These are phyloP conservation scores for Dactylellina parvicollis DNA, from an alignment of 2,329 filamentous ascomycete species.

Conservation along the genomic window DNA sequence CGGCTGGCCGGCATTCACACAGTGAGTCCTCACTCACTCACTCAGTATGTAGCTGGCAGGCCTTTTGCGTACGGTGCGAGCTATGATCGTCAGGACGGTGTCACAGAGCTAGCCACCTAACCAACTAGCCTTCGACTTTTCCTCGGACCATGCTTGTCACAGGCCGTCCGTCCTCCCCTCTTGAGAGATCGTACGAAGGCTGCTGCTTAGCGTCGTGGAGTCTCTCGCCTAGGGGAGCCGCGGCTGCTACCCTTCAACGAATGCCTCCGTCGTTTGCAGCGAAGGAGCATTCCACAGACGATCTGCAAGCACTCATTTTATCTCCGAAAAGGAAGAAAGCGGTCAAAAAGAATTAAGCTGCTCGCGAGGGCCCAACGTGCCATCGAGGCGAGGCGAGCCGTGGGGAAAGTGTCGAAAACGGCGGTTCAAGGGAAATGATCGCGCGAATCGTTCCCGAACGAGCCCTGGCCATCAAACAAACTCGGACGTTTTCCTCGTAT, in stretches of 20 bases:
- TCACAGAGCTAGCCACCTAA: too few species aligned
- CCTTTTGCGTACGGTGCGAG: too few species aligned
- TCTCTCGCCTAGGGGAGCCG: background rate
- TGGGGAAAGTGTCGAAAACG: slow-evolving; percentile 32
- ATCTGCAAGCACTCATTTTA: slow-evolving; percentile 51
- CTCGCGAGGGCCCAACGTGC: slow-evolving; percentile 27
- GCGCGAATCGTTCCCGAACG: slow-evolving; percentile 33
- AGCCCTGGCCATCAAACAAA: slow-evolving; percentile 15
- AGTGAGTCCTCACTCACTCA: too few species aligned
- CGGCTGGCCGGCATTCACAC: too few species aligned
- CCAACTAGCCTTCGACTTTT: too few species aligned
- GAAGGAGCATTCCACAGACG: slow-evolving; percentile 1
- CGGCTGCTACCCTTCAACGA: too few species aligned
- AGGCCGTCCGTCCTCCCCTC: too few species aligned
- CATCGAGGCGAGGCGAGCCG: slow-evolving; percentile 26
- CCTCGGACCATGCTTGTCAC: too few species aligned
- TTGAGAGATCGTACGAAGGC: too few species aligned
- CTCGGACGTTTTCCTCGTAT: slow-evolving; percentile 1
- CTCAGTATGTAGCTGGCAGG: too few species aligned
- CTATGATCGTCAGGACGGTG: too few species aligned
- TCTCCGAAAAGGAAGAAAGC: slow-evolving; percentile 51
- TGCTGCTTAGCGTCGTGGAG: too few species aligned
- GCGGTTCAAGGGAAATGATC: slow-evolving; percentile 37
- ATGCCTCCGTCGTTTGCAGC: background rate
- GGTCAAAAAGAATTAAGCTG: slow-evolving; percentile 45